Evolutionary conservation across 2,329 filamentous ascomycete genomes (phyloP).

Genomic region (Huntiella omanensis): DNA sequence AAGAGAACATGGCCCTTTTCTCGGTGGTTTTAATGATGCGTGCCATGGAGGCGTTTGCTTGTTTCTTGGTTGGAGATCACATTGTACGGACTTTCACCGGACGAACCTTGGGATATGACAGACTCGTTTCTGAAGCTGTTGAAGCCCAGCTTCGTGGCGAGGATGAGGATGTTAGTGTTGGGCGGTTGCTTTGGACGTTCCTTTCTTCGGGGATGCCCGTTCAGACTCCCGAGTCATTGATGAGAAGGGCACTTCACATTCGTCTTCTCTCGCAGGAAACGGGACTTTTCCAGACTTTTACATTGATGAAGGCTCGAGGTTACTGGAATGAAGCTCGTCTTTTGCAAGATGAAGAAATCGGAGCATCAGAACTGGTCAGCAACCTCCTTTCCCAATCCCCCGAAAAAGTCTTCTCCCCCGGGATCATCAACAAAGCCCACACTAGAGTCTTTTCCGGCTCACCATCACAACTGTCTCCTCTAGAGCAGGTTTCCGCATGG

Average conservation of each 20-base stretch:
- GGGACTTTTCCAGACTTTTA: constrained; percentile 28
- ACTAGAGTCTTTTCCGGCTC: background rate
- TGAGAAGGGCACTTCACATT: constrained; percentile 83
- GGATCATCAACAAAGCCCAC: constrained; percentile 56
- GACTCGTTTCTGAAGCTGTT: constrained; percentile 66
- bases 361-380: constrained; percentile 57
- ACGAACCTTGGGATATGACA: constrained; percentile 67
- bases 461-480: too few relatives aligned
- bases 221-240: constrained; percentile 61
- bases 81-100: constrained; percentile 65
- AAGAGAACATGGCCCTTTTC: constrained; percentile 44
- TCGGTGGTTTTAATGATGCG: constrained; percentile 65
- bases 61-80: constrained; percentile 57
- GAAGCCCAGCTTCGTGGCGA: constrained; percentile 86
- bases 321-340: constrained; percentile 71
- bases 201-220: constrained; percentile 77
- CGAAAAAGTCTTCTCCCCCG: constrained; percentile 60
- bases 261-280: constrained; percentile 41
- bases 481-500: too few relatives aligned
- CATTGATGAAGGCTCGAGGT: constrained; percentile 45
- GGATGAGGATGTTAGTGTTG: constrained; percentile 75
- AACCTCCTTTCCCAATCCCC: constrained; percentile 60
- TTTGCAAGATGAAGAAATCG: constrained; percentile 40
- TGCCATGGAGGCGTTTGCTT: constrained; percentile 61
- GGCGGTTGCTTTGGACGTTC: constrained; percentile 65